Evolutionary conservation across 257 asterid genomes (phyloP).

Genomic region (Salvia rosmarinus): DNA sequence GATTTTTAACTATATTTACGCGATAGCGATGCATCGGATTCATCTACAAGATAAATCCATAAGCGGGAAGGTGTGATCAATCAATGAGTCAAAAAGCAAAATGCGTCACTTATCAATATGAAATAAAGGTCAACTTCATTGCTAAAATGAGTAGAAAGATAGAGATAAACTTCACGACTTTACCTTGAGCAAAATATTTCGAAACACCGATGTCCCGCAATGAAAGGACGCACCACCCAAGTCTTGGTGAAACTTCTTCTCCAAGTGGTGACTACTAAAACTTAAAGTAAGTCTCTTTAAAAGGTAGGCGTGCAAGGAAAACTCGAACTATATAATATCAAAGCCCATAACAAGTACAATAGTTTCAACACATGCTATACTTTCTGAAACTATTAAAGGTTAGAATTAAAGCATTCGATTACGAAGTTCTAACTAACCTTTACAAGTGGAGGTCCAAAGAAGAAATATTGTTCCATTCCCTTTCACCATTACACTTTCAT

Average conservation of each 20-base stretch:
- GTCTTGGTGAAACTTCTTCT: constrained; percentile 95
- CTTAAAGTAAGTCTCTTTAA: constrained; percentile 31
- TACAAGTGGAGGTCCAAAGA: constrained; percentile 90
- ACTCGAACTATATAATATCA: background rate
- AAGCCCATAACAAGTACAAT: background rate
- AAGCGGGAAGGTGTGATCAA: constrained; percentile 17
- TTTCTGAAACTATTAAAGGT: background rate
- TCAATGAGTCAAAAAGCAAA: constrained; percentile 29
- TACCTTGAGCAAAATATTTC: constrained; percentile 95
- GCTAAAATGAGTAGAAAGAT: background rate
- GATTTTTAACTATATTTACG: constrained; percentile 84
- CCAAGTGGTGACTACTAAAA: constrained; percentile 90
- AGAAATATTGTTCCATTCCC: constrained; percentile 97
- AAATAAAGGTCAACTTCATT: background rate
- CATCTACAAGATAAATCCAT: constrained; percentile 61
- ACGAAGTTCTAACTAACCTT: background rate
- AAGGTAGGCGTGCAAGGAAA: constrained; percentile 11
- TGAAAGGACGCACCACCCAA: constrained; percentile 97
- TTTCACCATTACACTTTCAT: constrained; percentile 98
- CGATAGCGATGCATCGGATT: constrained; percentile 85
- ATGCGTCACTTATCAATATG: constrained; percentile 14
- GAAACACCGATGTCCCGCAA: constrained; percentile 98
- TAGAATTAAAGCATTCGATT: background rate
- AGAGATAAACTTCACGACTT: background rate
- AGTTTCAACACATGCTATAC: constrained; percentile 4